Percentiles rank a stretch among this genome's conserved stretches.
Conservation (phyloP, 768 basidiomycete species). For the Amanita pallidorosea region DNA sequence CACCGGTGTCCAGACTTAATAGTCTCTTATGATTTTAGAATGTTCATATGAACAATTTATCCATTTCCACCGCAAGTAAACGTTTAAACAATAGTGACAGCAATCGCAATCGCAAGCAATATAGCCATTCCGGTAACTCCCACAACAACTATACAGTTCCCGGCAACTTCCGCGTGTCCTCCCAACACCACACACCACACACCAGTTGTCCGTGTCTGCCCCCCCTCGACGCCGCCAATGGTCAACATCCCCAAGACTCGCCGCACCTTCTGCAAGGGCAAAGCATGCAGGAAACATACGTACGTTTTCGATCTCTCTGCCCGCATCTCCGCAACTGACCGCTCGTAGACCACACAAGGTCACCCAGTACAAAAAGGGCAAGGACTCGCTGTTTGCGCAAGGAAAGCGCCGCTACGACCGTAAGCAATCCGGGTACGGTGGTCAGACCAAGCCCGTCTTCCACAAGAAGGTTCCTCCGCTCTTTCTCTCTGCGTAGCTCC, state of each 20-base stretch:
- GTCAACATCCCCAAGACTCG: constrained; percentile 98
- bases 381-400: constrained; percentile 95
- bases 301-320: constrained; percentile 25
- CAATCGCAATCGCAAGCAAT: too few relatives aligned
- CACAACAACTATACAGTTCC: constrained; percentile 26
- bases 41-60: too few relatives aligned
- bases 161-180: constrained; percentile 23
- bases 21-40: constrained; percentile 14
- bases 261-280: constrained; percentile 96
- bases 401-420: constrained; percentile 99
- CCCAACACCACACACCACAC: constrained; percentile 23
- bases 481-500: not conserved
- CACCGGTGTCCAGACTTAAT: too few relatives aligned
- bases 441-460: constrained; percentile 99
- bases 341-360: constrained; percentile 90
- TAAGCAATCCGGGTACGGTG: constrained; percentile 98
- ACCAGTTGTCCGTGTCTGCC: too few relatives aligned
- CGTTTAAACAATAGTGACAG: too few relatives aligned
- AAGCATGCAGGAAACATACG: constrained; percentile 96
- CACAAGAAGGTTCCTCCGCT: constrained; percentile 84
- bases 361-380: constrained; percentile 99
- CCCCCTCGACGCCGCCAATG: constrained; percentile 43
- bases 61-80: too few relatives aligned
- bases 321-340: constrained; percentile 5
- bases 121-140: too few relatives aligned